Base-by-base conservation (phyloP, 129 eudicot genomes). In the Gnaphalium uliginosum region DNA sequence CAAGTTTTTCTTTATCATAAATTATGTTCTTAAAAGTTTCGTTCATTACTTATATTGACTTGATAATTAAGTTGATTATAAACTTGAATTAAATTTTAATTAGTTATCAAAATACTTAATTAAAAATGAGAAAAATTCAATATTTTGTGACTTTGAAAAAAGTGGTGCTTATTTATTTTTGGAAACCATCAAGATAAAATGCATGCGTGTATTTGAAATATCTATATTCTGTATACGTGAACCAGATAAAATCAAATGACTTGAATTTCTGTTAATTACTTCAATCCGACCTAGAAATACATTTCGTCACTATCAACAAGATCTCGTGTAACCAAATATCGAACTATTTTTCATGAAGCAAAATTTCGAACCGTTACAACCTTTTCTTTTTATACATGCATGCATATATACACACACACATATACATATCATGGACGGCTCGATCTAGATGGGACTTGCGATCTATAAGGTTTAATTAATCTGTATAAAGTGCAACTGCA, bases 211-310 rank as follows among this genome's bases (percentile, higher is more conserved):
- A 43, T 6, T 6, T 43, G 50, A 46, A 14, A 15, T 69, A 39
- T 3, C 1, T 6, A 4, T 68, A 39, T 68, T 68, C 24, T 58
- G 41, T 73, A 24, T 23, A 60, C 25, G 11, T 8, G n/a, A 21
- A 19, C 30, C 27, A 14, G 76, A 39, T 53, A 29, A 30, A 35
- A 19, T 56, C 35, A 22, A 58, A 72, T 8, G 54, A 14, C 58
- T 62, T 17, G 19, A 24, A 62, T 26, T 60, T 39, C 60, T 61
- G 78, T 74, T n/a, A n/a, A n/a, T n/a, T 74, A 41, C 37, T 9
- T 41, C 51, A 74, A 74, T 41, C 78, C 17, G 60, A 74, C 61
- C 78, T 74, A 74, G 27, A 73, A 35, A 59, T 41, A 73, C 50
- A 59, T 25, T 74, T 37, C 46, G 66, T 74, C 78, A 24, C 60